Percentiles rank a stretch among this genome's conserved stretches.
Evolutionary conservation across 306 rosid species (phyloP).

Genomic region (Benincasa hispida): DNA sequence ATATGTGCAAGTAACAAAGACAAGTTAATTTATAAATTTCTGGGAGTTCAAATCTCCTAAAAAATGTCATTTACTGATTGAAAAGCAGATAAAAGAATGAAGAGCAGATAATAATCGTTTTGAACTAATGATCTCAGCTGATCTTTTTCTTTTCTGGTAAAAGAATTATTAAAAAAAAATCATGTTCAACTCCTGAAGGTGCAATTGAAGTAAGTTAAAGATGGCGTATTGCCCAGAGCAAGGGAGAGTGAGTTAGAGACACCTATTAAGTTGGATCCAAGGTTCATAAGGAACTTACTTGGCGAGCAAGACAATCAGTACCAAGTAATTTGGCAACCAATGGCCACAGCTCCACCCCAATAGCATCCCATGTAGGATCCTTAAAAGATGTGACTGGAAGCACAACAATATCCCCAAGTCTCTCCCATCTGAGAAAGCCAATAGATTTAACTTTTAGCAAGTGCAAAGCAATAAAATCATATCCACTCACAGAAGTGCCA

Average conservation of each 20-base stretch:
- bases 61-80: not conserved
- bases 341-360: slow-evolving; percentile 68
- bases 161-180: not conserved
- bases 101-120: not conserved
- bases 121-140: not conserved
- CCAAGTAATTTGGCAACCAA: slow-evolving; percentile 59
- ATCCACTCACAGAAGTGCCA: not conserved
- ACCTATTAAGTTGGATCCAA: not conserved
- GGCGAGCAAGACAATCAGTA: slow-evolving; percentile 70
- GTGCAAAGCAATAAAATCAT: not conserved
- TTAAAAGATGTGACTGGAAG: slow-evolving; percentile 66
- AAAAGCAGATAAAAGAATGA: not conserved
- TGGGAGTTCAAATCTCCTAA: not conserved
- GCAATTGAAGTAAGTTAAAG: not conserved
- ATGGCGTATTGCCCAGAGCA: not conserved
- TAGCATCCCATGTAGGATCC: slow-evolving; percentile 55
- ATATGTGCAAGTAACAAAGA: not conserved
- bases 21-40: not conserved
- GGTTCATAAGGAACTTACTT: slow-evolving; percentile 28
- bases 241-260: not conserved
- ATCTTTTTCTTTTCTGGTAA: not conserved
- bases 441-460: slow-evolving; percentile 12
- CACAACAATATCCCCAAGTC: slow-evolving; percentile 66
- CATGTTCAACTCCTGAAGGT: not conserved
- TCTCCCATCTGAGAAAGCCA: slow-evolving; percentile 62